Conservation (phyloP, 345 rosid genomes). For the Citrus australasica region DNA sequence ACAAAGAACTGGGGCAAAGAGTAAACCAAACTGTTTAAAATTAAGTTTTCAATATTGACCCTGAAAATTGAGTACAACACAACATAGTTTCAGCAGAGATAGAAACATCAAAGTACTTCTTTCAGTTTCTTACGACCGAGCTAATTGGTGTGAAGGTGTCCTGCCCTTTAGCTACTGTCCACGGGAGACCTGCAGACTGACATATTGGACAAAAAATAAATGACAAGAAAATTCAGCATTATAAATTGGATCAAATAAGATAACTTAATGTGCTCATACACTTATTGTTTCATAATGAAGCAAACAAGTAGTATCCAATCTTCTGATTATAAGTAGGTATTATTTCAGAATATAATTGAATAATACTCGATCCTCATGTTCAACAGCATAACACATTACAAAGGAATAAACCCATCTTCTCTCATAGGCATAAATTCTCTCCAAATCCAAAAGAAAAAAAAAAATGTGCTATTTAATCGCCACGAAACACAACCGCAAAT, state of each 20-base stretch:
- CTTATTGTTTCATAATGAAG: background rate
- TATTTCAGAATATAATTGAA: background rate
- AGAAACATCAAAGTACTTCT: conserved; percentile 1
- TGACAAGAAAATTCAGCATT: background rate
- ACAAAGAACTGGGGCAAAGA: background rate
- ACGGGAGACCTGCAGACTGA: conserved; percentile 89
- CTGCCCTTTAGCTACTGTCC: conserved; percentile 90
- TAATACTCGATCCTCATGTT: background rate
- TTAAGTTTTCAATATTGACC: background rate
- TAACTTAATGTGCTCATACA: background rate
- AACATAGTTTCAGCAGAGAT: background rate
- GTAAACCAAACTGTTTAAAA: background rate
- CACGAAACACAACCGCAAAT: background rate
- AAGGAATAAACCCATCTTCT: background rate
- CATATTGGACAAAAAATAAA: conserved; percentile 7
- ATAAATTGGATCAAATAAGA: too few species aligned
- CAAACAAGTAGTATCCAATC: background rate
- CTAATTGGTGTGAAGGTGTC: conserved; percentile 94
- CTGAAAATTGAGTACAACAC: background rate
- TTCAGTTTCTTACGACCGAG: conserved; percentile 59
- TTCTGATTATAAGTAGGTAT: background rate
- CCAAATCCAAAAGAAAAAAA: background rate
- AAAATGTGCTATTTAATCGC: background rate
- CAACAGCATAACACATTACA: background rate
- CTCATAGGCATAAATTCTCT: background rate